Percentiles rank a stretch among this genome's conserved stretches.
phyloP scores from a whole-genome alignment of 106 monocot species.

The Platanthera guangdongensis region DNA sequence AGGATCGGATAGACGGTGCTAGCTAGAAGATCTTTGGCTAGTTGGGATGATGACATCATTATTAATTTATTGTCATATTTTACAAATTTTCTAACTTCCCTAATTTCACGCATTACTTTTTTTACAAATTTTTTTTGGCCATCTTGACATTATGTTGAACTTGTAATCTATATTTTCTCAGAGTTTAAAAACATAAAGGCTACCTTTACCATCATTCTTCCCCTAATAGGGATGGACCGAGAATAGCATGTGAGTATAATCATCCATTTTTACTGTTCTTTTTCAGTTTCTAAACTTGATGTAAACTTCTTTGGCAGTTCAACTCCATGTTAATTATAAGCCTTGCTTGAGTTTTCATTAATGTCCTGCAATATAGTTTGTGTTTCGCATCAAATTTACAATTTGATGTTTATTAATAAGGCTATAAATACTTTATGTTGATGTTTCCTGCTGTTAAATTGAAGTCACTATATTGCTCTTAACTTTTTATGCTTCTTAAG shows the following conservation, averaged over 20 bases:
- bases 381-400: background rate
- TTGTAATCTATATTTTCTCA: too few species aligned
- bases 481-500: background rate
- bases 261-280: background rate
- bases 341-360: background rate
- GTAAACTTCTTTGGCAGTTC: background rate
- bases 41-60: too few species aligned
- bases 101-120: too few species aligned
- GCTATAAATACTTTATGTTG: background rate
- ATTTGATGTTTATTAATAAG: background rate
- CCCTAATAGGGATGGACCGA: too few species aligned
- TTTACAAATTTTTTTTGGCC: too few species aligned
- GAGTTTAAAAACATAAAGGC: too few species aligned
- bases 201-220: too few species aligned
- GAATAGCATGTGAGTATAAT: constrained; percentile 93
- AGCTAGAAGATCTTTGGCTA: too few species aligned
- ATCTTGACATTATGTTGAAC: too few species aligned
- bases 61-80: too few species aligned
- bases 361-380: background rate
- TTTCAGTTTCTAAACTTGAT: background rate
- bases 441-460: background rate
- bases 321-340: background rate
- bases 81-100: too few species aligned
- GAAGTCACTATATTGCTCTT: background rate
- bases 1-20: too few species aligned